Base-by-base conservation (phyloP, 1,139 yeast genomes). In the Sugiyamaella xylanicola region DNA sequence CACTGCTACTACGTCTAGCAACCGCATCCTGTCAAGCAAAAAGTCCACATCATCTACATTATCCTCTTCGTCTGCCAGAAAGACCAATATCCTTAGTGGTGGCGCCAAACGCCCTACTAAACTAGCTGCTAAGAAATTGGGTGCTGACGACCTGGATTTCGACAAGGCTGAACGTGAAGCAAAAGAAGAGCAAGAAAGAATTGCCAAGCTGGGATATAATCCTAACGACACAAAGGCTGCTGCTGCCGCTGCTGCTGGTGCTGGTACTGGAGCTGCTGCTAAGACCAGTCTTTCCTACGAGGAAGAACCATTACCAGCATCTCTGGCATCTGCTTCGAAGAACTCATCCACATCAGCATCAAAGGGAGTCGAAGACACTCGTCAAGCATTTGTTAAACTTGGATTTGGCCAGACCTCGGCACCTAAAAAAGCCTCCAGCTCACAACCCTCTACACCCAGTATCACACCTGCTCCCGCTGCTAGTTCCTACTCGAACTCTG, bases 141-240 rank as follows among this genome's bases (percentile, higher is more conserved):
- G 74, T n/a, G 74, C 75, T 25, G 84, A 83, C 35, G 90, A 86
- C 36, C 81, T 93, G 59, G 97, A 93, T 70, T 93, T 93, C 66
- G 98, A 93, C 63, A 96, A 87, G 65, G 85, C 91, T 61, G 98
- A 91, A 70, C 85, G 81, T 68, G 86, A 86, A 67, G 98, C 97
- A 22, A 83, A 86, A 70, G 80, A 81, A 65, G 97, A 92, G 70
- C 90, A 86, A 55, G 88, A 86, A 68, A 86, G 85, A 64, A 82
- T 87, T 25, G 81, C 82, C 62, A 77, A 78, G 62, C 79, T 89
- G 63, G 96, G 96, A 4, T 87, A 87, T 70, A 82, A 82, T 61
- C 89, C 92, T 8, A 73, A 74, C 42, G 77, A 74, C 43, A 75
- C 68, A 21, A 71, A 72, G 35, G 59, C 68, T 7, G 60, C 60